Conservation (phyloP, 176 grass and related monocot species). For the Oryza punctata region DNA sequence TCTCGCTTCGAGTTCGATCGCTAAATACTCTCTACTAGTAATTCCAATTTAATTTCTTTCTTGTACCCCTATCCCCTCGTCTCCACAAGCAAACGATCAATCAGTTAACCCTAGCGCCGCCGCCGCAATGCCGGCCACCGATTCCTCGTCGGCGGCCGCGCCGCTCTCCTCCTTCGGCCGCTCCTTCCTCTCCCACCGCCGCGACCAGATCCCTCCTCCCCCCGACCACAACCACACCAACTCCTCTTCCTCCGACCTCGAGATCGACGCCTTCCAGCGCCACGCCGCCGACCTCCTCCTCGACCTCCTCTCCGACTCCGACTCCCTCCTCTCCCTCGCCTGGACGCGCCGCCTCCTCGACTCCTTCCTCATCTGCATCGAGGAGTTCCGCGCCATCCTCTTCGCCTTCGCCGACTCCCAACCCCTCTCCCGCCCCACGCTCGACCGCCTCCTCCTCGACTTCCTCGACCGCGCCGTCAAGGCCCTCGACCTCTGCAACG, state of each 20-base stretch:
- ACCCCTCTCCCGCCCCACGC: constrained; percentile 32
- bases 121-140: constrained; percentile 51
- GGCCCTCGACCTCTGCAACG: constrained; percentile 96
- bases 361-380: constrained; percentile 71
- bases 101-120: background rate
- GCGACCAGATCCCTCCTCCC: constrained; percentile 49
- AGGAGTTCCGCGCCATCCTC: constrained; percentile 80
- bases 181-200: constrained; percentile 51
- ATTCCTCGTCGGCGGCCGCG: constrained; percentile 48
- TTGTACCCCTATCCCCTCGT: no score
- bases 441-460: constrained; percentile 73
- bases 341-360: constrained; percentile 71
- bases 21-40: no score
- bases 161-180: constrained; percentile 54
- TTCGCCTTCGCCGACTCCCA: constrained; percentile 7
- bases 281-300: constrained; percentile 43
- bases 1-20: no score
- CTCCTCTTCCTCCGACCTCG: constrained; percentile 29
- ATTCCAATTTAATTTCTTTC: no score
- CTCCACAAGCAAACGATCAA: background rate
- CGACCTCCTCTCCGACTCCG: constrained; percentile 45
- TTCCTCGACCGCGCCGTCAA: constrained; percentile 94
- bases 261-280: constrained; percentile 66
- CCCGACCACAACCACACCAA: background rate
- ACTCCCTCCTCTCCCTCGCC: constrained; percentile 56